These are phyloP conservation scores for Rusavskia elegans DNA, from an alignment of 495 filamentous ascomycete genomes.

Conservation along the genomic window DNA sequence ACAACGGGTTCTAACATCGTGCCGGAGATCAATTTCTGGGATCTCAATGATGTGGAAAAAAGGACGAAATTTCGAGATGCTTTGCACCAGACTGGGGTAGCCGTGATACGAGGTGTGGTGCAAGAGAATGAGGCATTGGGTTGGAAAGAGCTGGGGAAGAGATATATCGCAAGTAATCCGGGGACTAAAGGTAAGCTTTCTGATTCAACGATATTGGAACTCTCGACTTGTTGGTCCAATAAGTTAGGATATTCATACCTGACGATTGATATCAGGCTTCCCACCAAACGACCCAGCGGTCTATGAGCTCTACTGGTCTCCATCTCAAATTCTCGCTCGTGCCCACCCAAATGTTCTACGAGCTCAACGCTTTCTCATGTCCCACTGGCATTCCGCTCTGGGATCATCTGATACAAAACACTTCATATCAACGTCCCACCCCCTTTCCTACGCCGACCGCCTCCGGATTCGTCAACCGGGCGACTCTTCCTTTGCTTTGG, in stretches of 20 bases:
- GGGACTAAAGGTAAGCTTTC: slow-evolving; percentile 9
- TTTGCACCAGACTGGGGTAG: slow-evolving; percentile 39
- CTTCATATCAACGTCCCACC: slow-evolving; percentile 46
- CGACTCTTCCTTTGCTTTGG: slow-evolving; percentile 66
- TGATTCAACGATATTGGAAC: background rate
- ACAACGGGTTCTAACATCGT: slow-evolving; percentile 19
- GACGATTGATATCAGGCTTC: slow-evolving; percentile 16
- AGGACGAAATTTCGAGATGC: slow-evolving; percentile 19
- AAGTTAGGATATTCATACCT: no score
- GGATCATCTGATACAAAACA: slow-evolving; percentile 41
- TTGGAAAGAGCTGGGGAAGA: slow-evolving; percentile 38
- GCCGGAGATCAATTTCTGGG: slow-evolving; percentile 32
- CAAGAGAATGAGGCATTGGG: slow-evolving; percentile 35
- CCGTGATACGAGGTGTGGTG: slow-evolving; percentile 41
- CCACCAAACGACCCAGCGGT: slow-evolving; percentile 54
- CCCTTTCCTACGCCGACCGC: slow-evolving; percentile 65
- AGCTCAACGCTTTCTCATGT: slow-evolving; percentile 57
- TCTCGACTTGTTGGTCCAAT: no score
- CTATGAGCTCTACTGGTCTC: slow-evolving; percentile 82
- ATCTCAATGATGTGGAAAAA: slow-evolving; percentile 25
- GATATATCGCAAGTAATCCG: slow-evolving; percentile 41
- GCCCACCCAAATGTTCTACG: slow-evolving; percentile 53
- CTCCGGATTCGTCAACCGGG: slow-evolving; percentile 50
- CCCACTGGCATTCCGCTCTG: slow-evolving; percentile 34
- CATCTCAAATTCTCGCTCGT: slow-evolving; percentile 56